These are phyloP conservation scores for Cercospora berteroae DNA, from an alignment of 2,329 filamentous ascomycete species.

Conservation along the genomic window DNA sequence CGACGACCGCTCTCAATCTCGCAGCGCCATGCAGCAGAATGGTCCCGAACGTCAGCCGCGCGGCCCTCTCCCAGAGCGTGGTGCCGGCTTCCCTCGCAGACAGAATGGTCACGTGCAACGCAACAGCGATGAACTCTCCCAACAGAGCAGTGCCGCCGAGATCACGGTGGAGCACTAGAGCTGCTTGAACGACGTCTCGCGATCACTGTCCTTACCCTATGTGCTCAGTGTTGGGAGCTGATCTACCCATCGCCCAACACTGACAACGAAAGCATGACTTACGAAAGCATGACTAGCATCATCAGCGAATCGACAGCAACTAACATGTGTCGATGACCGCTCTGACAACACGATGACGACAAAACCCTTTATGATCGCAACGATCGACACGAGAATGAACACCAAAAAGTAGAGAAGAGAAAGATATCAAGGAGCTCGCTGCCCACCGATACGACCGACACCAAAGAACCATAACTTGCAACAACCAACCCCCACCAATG, in stretches of 20 bases:
- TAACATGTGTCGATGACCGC: conserved; percentile 15
- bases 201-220: conserved; percentile 11
- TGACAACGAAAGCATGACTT: conserved; percentile 21
- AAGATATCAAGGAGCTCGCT: conserved; percentile 22
- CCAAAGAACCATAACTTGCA: neutral
- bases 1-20: conserved; percentile 55
- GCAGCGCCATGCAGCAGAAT: conserved; percentile 35
- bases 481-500: neutral
- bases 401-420: conserved; percentile 26
- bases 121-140: conserved; percentile 62
- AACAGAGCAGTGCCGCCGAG: conserved; percentile 57
- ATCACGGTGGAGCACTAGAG: conserved; percentile 61
- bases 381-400: conserved; percentile 25
- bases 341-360: conserved; percentile 18
- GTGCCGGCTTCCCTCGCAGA: conserved; percentile 56
- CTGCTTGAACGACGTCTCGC: conserved; percentile 12
- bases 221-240: neutral
- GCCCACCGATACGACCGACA: conserved; percentile 19
- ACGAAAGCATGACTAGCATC: conserved; percentile 26
- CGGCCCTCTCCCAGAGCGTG: conserved; percentile 60
- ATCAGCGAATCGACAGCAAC: conserved; percentile 20
- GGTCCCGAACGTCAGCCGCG: conserved; percentile 61
- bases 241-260: neutral
- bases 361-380: conserved; percentile 23
- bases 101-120: conserved; percentile 62